Evolutionary conservation across 352 stramenopile genomes (phyloP).

Genomic region (Thalassiosira delicatula): DNA sequence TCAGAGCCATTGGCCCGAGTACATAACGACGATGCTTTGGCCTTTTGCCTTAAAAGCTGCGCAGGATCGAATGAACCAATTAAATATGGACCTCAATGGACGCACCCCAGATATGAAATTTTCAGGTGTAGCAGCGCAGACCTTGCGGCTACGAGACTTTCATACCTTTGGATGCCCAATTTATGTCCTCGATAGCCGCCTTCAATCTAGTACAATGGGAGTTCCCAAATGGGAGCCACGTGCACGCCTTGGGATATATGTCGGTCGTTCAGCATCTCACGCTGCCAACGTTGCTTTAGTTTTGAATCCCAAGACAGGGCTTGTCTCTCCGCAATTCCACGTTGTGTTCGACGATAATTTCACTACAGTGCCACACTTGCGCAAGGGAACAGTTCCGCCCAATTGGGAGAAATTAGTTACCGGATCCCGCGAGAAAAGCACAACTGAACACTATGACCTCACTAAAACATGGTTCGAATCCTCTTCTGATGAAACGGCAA

Average conservation of each 20-base stretch:
- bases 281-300: slow-evolving; percentile 45
- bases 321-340: slow-evolving; percentile 63
- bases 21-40: slow-evolving; percentile 11
- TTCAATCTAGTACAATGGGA: background rate
- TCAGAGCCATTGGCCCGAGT: slow-evolving; percentile 2
- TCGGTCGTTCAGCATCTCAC: slow-evolving; percentile 33
- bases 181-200: background rate
- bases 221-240: slow-evolving; percentile 44
- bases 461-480: background rate
- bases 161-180: slow-evolving; percentile 28
- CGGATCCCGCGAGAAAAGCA: background rate
- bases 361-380: slow-evolving; percentile 15
- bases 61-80: background rate
- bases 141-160: slow-evolving; percentile 1
- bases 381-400: background rate
- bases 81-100: slow-evolving; percentile 4
- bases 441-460: slow-evolving; percentile 4
- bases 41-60: background rate
- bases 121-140: background rate
- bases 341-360: slow-evolving; percentile 52
- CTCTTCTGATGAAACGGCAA: no score
- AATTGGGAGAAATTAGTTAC: slow-evolving; percentile 18
- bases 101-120: slow-evolving; percentile 3
- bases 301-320: slow-evolving; percentile 48
- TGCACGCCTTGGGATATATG: slow-evolving; percentile 23